phyloP scores from a whole-genome alignment of 345 rosid species.

The Corymbia maculata region DNA sequence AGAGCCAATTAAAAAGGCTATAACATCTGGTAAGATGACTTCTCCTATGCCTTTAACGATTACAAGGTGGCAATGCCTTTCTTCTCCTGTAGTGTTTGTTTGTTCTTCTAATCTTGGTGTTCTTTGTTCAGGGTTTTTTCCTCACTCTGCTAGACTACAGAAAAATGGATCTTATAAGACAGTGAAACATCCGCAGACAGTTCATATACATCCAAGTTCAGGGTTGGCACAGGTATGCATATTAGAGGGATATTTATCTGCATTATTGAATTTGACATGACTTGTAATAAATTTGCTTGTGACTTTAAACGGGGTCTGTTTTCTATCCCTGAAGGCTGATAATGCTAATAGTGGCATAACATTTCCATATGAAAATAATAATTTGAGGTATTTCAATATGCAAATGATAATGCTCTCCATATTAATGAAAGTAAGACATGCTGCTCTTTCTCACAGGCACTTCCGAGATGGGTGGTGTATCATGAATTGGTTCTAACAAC shows the following conservation, averaged over 20 bases:
- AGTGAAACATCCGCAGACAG: constrained; percentile 91
- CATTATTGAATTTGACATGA: background rate
- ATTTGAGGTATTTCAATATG: background rate
- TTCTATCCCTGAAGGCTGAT: background rate
- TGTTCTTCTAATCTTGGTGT: background rate
- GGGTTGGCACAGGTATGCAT: constrained; percentile 76
- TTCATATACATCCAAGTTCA: constrained; percentile 88
- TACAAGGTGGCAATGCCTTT: background rate
- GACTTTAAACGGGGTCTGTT: background rate
- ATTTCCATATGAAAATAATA: background rate
- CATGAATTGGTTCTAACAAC: constrained; percentile 89
- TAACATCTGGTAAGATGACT: constrained; percentile 55
- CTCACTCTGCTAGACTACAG: constrained; percentile 82
- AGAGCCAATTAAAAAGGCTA: constrained; percentile 71
- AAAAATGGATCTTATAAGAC: constrained; percentile 88
- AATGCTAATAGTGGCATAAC: background rate
- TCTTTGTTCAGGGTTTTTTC: constrained; percentile 60
- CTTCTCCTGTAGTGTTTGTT: background rate
- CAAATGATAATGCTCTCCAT: background rate
- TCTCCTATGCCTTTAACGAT: background rate
- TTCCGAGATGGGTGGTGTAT: constrained; percentile 92
- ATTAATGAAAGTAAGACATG: background rate
- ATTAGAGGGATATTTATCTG: background rate
- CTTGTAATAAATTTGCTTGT: background rate
- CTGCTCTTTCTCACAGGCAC: constrained; percentile 30